Base-by-base conservation (phyloP, 139 green algal species). In the Mychonastes homosphaera region DNA sequence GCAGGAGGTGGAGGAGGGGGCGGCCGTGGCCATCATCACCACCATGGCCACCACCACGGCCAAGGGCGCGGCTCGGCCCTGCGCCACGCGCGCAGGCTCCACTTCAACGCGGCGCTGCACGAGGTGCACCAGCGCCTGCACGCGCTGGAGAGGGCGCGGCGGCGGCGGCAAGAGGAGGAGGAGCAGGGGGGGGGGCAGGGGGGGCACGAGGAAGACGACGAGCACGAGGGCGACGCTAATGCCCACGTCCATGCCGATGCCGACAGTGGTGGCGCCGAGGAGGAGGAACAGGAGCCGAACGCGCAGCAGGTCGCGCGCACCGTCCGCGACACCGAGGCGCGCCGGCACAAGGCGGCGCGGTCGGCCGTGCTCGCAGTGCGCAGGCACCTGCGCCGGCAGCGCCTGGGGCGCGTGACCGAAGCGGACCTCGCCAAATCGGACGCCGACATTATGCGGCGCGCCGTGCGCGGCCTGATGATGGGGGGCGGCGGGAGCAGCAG, bases 61-160 rank as follows among this genome's bases (percentile, higher is more conserved):
- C n/a, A n/a, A n/a, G n/a, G n/a, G n/a, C n/a, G n/a, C n/a, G n/a
- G n/a, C n/a, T n/a, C n/a, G n/a, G n/a, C n/a, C n/a, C n/a, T n/a
- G n/a, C n/a, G n/a, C n/a, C n/a, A n/a, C n/a, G n/a, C n/a, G n/a
- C n/a, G 80, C 7, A 74, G 83, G 44, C 48, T 89, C 65, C 84
- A 92, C 70, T 92, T 87, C 75, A 91, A 91, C 64, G 72, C 79
- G 16, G 80, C 75, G 18, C 83, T 90, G 78, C 67, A 89, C 18
- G 81, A 90, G 71, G 49, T 84, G 18, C 76, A 90, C 68, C 69
- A 46, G 39, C 67, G 72, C 6, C 54, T 84, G 52, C 77, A 86
- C 51, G 23, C 64, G 41, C 43, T 78, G 12, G 79, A 85, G 36
- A 16, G 56, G 33, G 38, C 70, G 52, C 67, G 63, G 10, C 58